A percentile compares a stretch with the other conserved stretches of the same genome.
phyloP scores from a whole-genome alignment of 2,329 filamentous ascomycete genomes.

The Chaetomium sp. region DNA sequence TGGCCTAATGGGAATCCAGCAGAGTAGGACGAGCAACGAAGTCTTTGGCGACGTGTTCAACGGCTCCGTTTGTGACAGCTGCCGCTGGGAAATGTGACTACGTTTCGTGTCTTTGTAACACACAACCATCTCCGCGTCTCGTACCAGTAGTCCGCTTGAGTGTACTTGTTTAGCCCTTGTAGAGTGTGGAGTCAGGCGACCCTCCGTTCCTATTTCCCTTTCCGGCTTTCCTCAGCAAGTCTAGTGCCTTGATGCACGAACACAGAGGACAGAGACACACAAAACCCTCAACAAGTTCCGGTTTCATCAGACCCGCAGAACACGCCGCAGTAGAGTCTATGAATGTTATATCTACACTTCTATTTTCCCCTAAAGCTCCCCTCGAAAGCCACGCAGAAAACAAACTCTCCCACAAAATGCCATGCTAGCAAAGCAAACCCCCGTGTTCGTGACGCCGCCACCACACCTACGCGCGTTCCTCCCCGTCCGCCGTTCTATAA shows the following conservation, averaged over 20 bases:
- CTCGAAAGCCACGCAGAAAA: background rate
- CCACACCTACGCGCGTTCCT: background rate
- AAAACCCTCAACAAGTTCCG: background rate
- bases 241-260: background rate
- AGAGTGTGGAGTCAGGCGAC: background rate
- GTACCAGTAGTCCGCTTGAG: too few relatives aligned
- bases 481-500: constrained; percentile 4
- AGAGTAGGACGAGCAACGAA: constrained; percentile 23
- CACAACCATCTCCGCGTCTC: background rate
- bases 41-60: constrained; percentile 9
- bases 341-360: background rate
- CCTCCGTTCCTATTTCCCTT: too few relatives aligned
- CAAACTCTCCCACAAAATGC: constrained; percentile 1
- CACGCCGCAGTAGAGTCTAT: background rate
- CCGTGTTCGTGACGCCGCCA: constrained; percentile 7
- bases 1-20: constrained; percentile 10
- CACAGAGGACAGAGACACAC: background rate
- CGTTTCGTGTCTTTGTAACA: background rate
- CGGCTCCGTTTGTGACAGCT: background rate
- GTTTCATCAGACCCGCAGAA: background rate
- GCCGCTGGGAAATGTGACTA: background rate
- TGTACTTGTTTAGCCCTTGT: background rate
- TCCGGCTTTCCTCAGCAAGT: background rate
- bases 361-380: background rate
- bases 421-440: background rate